These are phyloP conservation scores for Polygonum maritimum DNA, from an alignment of 148 eudicot species.

Conservation along the genomic window DNA sequence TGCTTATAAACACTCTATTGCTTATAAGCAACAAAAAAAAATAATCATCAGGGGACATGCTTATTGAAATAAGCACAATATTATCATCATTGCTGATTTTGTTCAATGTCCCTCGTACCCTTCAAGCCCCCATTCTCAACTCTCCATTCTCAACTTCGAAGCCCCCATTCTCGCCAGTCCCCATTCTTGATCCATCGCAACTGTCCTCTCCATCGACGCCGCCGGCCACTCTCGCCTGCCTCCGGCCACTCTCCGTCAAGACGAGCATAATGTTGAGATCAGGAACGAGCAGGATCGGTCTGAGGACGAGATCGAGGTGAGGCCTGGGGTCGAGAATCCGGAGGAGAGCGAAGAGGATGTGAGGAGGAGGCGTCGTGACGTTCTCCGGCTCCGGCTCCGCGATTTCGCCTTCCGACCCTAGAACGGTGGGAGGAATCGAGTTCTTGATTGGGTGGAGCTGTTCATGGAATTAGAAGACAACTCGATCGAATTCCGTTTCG, in stretches of 20 bases:
- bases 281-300: constrained; percentile 13
- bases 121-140: no score
- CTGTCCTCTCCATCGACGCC: no score
- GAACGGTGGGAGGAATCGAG: constrained; percentile 41
- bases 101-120: no score
- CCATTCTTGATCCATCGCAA: no score
- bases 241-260: not conserved
- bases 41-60: no score
- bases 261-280: constrained; percentile 22
- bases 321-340: constrained; percentile 4
- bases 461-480: constrained; percentile 80
- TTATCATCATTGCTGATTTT: no score
- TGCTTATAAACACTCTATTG: no score
- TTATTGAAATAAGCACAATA: no score
- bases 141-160: no score
- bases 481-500: constrained; percentile 56
- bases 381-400: constrained; percentile 41
- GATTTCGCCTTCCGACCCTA: constrained; percentile 48
- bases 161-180: no score
- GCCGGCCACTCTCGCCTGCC: no score
- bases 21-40: no score
- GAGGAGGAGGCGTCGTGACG: not conserved
- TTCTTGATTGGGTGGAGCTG: constrained; percentile 83
- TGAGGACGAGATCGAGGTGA: constrained; percentile 15
- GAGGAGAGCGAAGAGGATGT: constrained; percentile 27